Conservation (phyloP, 768 basidiomycete genomes). For the Glaciozyma martinii region DNA sequence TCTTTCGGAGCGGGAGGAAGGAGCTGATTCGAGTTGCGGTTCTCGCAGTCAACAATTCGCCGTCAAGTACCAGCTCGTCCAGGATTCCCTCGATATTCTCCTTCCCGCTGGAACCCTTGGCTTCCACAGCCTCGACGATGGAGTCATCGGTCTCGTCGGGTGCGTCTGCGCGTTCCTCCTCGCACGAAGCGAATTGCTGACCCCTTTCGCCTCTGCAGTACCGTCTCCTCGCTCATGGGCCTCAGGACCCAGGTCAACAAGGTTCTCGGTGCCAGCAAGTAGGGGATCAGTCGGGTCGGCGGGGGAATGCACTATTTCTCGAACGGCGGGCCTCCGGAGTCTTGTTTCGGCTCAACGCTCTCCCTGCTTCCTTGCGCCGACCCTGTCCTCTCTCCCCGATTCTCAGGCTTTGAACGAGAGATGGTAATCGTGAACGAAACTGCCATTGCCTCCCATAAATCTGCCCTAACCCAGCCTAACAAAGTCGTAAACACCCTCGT, state of each 20-base stretch:
- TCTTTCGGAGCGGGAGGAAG: background rate
- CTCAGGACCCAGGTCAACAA: slow-evolving; percentile 30
- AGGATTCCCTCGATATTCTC: slow-evolving; percentile 80
- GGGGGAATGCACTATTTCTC: no score
- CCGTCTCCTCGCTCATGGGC: slow-evolving; percentile 36
- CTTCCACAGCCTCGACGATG: slow-evolving; percentile 69
- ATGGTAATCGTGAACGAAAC: no score
- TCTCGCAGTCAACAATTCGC: slow-evolving; percentile 49
- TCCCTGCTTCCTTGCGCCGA: no score
- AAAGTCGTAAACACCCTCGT: background rate
- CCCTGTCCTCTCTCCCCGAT: no score
- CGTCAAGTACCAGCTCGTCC: slow-evolving; percentile 66
- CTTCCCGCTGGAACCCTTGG: slow-evolving; percentile 78
- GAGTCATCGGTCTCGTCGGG: slow-evolving; percentile 76
- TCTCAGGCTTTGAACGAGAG: no score
- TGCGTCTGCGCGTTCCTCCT: slow-evolving; percentile 40
- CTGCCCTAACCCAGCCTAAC: no score
- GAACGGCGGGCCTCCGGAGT: no score
- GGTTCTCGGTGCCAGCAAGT: slow-evolving; percentile 20
- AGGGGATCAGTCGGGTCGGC: no score
- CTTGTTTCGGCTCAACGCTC: no score
- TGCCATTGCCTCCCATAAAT: no score
- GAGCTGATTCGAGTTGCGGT: background rate
- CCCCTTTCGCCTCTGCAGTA: background rate
- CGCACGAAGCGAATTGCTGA: background rate